Conservation (phyloP, 2,329 filamentous ascomycete genomes). For the Epichloe baconii region DNA sequence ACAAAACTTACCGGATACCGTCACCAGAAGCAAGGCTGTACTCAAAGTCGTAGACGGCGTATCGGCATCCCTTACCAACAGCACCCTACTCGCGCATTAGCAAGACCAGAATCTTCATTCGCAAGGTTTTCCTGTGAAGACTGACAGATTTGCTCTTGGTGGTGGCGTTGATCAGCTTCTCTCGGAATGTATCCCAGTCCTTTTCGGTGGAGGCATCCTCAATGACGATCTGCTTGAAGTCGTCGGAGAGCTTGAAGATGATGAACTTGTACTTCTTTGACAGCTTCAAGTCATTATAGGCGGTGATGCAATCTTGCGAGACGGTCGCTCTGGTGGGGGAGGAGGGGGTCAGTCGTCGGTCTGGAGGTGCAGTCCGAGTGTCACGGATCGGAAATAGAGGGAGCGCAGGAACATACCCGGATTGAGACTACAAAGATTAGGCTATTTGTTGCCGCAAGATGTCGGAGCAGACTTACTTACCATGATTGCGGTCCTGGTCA, state of each 20-base stretch:
- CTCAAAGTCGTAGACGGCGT: conserved; percentile 76
- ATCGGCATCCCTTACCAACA: conserved; percentile 58
- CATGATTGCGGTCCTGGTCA: conserved; percentile 26
- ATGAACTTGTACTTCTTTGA: conserved; percentile 73
- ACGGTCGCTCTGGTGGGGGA: conserved; percentile 50
- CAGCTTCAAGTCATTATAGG: conserved; percentile 75
- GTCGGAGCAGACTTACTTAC: conserved; percentile 16
- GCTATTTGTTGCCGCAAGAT: neutral
- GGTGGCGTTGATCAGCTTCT: conserved; percentile 62
- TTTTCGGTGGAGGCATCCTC: conserved; percentile 55
- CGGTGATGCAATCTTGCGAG: conserved; percentile 54
- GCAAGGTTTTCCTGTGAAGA: neutral
- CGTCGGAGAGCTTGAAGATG: conserved; percentile 76
- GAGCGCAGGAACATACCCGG: conserved; percentile 39
- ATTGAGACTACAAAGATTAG: conserved; percentile 43
- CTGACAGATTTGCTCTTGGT: conserved; percentile 57
- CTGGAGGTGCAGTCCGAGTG: neutral
- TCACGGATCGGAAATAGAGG: neutral
- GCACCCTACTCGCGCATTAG: conserved; percentile 30
- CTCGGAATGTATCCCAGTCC: conserved; percentile 62
- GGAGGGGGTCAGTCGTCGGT: conserved; percentile 8
- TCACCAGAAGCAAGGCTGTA: conserved; percentile 61
- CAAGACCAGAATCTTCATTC: neutral
- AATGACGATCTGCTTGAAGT: conserved; percentile 71
- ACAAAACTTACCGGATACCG: conserved; percentile 45